These are phyloP conservation scores for Pecoramyces ruminantium DNA, from an alignment of 192 early-diverging fungal genomes.

Conservation along the genomic window DNA sequence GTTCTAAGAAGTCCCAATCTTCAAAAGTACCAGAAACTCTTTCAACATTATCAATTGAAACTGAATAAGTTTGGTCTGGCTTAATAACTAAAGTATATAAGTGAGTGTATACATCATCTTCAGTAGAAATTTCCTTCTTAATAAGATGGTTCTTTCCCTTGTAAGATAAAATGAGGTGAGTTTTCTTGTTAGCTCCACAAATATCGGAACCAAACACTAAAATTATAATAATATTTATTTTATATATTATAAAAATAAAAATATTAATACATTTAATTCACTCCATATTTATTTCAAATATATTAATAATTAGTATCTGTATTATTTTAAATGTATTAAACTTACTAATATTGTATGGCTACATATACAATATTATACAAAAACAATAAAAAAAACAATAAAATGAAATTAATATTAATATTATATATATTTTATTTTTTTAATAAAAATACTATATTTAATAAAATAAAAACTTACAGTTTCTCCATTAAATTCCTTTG, in stretches of 20 bases:
- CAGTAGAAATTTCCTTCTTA: slow-evolving; percentile 16
- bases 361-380: too few species aligned
- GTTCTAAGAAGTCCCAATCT: slow-evolving; percentile 24
- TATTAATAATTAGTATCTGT: too few species aligned
- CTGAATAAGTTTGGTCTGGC: slow-evolving; percentile 24
- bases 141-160: slow-evolving; percentile 28
- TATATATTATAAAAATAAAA: too few species aligned
- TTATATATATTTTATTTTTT: too few species aligned
- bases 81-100: slow-evolving; percentile 25
- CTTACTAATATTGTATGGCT: too few species aligned
- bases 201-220: slow-evolving; percentile 38
- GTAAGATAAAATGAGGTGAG: slow-evolving; percentile 27
- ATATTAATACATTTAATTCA: too few species aligned
- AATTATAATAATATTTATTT: too few species aligned
- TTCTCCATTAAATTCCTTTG: slow-evolving; percentile 65
- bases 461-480: slow-evolving; percentile 47
- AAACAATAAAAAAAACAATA: too few species aligned
- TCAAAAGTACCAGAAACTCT: slow-evolving; percentile 17
- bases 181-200: slow-evolving; percentile 19
- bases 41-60: slow-evolving; percentile 18
- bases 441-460: neutral
- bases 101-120: slow-evolving; percentile 21
- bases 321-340: too few species aligned
- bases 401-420: slow-evolving; percentile 2
- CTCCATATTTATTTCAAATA: too few species aligned